Base-by-base conservation (phyloP, 768 basidiomycete genomes). In the Fibroporia radiculosa region DNA sequence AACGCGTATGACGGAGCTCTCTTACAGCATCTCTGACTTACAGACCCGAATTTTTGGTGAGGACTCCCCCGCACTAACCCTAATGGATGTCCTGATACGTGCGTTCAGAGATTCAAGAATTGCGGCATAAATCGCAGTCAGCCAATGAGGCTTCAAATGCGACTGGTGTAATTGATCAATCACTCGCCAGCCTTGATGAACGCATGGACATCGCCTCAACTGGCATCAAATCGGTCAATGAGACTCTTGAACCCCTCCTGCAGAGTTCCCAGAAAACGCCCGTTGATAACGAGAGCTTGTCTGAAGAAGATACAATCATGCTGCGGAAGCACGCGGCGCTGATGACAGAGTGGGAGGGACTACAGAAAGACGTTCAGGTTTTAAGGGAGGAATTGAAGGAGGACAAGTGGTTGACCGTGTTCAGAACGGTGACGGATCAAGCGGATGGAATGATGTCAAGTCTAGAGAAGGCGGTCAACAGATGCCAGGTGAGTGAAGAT, bases 381-480 rank as follows among this genome's bases (percentile, higher is more conserved):
- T 65, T 97, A 47, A 73, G 84, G 50, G 91, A 93, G 56, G 96
- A 99, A 64, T 70, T 98, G 51, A 93, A 89, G 66, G 95, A 97
- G 64, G 95, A 97, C 65, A 93, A 93, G 56, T 96, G 91, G 90
- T 73, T 98, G 55, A 86, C 85, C 10, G 89, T 97, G 18, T 97
- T 97, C 65, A 77, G 93, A 52, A 93, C 89, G 4, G 88, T 92
- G 46, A 82, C 90, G 33, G 85, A 93, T 57, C 93, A 97, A 62
- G 93, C 95, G 33, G 90, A 93, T 60, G 91, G 90, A 20, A 96
- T 98, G 95, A 95, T 98, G 91, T 79, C 79, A 23, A 89, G 88
- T 57, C 66, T 99, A 53, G 90, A 97, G 67, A 98, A 95, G 63
- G 91, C 88, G 7, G 81, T 95, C 34, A 82, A 81, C 56, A 80